Base-by-base conservation (phyloP, 2,329 filamentous ascomycete species). In the Daldinia sp. region DNA sequence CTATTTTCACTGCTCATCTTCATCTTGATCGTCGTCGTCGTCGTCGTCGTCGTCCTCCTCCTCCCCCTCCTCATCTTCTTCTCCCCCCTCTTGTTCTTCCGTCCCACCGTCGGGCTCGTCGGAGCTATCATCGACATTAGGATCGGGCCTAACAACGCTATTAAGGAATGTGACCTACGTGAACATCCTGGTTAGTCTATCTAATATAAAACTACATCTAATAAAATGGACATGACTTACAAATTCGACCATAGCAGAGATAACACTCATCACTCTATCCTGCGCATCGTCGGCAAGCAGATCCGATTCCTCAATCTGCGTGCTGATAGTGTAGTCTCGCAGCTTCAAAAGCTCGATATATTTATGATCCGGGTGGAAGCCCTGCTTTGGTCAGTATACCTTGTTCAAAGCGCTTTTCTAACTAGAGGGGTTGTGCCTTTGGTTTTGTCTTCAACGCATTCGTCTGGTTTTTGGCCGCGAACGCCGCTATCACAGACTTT, bases 361-460 rank as follows among this genome's bases (percentile, higher is more conserved):
- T 39, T 85, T 81, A 74, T 97, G 91, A 60, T 91, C 88, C 17
- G 85, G 83, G 43, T 86, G 81, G 73, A 91, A 96, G 47, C 91
- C 92, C 90, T 94, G 73, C 34, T 3, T 21, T 19, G 5, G 30
- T 64, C n/a, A 64, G 32, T 49, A 17, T 49, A 45, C 17, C 37
- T 21, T 21, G 19, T 9, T 29, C 0, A 3, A 15, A 34, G 32
- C 34, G n/a, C 5, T 4, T 10, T 15, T 6, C 23, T 4, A 15
- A 23, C 13, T 19, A 27, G 34, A 2, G 15, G n/a, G 10, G n/a
- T 41, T 15, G 30, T 76, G 93, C 92, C 87, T 94, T 94, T 3
- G 94, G 94, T 73, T 90, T 89, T 34, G 87, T 94, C 82, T 96
- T 96, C 51, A 97, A 81, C 11, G 93, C 92, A 64, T 87, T 90